Evolutionary conservation across 2,329 filamentous ascomycete genomes (phyloP), one percentile per base, ranked within the genome.

Genomic region (Calonectria naviculata): DNA sequence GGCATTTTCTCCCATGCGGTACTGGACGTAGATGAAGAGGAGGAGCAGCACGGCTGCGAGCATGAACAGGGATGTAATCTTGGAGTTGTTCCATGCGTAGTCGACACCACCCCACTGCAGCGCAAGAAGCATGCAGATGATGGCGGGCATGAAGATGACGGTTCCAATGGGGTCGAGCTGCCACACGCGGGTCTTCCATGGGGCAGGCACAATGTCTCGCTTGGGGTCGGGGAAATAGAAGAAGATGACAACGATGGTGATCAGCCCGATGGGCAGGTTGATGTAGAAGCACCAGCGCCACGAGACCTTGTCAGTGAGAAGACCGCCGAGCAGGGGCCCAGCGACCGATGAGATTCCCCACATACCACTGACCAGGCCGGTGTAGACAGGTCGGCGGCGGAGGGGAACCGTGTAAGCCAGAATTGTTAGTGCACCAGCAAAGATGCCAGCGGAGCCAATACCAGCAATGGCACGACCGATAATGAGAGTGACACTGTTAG

Each of bases 91-190:
- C 80, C 76, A 81, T 5, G 73, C 68, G 47, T 84, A 84, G 63
- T 80, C 81, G 36, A 78, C 78, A 9, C 84, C 85, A 29, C 85
- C 85, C 86, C 86, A 89, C 69, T 88, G 86, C 7, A 89, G 79
- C n/a, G 87, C 87, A 0, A 89, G 80, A 0, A 89, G 75, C 21
- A 88, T 80, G 71, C 85, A 88, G 24, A 88, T 78, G 9, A 87
- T 81, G 17, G 84, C 77, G 0, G 80, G 80, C 74, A 81, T 77
- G 34, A 83, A 81, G 5, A 83, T 73, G 17, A 71, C 67, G 4
- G 79, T 80, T 12, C 81, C 81, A 7, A 82, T 70, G 21, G 79
- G 78, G 58, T 82, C 81, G 3, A 81, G 73, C 41, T 80, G 75
- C 70, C 74, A 72, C 54, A 80, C 41, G 5, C 76, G 73, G 1